Evolutionary conservation across 352 stramenopile species (phyloP).

Genomic region (Phytophthora citrophthora): DNA sequence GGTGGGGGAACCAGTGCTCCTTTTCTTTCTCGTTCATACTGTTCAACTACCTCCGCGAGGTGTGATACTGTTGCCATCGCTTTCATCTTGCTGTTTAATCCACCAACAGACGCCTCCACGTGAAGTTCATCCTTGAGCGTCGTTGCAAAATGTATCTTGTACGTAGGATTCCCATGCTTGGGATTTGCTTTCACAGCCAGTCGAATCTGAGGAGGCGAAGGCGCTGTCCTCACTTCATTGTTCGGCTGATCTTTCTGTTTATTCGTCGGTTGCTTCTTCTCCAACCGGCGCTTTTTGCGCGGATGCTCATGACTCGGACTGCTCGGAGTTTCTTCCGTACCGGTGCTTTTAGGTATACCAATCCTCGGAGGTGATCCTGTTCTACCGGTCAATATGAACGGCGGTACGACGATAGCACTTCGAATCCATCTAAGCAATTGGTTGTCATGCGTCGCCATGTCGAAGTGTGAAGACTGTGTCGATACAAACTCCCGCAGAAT

Average conservation of each 20-base stretch:
- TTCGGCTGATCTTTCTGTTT: too few species aligned
- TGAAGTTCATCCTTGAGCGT: constrained; percentile 29
- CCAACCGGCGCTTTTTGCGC: background rate
- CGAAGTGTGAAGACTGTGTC: constrained; percentile 28
- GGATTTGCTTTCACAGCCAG: constrained; percentile 38
- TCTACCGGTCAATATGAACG: constrained; percentile 1
- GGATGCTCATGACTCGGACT: background rate
- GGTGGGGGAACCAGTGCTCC: constrained; percentile 6
- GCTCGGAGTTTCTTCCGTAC: background rate
- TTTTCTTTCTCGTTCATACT: constrained; percentile 26
- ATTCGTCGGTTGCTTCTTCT: background rate
- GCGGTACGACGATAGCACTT: constrained; percentile 32
- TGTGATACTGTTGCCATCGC: constrained; percentile 34
- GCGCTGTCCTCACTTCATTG: background rate
- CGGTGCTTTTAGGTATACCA: background rate
- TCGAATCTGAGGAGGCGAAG: constrained; percentile 20
- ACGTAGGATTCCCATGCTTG: constrained; percentile 34
- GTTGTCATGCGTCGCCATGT: constrained; percentile 8
- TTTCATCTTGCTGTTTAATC: constrained; percentile 35
- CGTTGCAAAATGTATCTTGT: constrained; percentile 34
- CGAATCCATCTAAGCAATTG: constrained; percentile 34
- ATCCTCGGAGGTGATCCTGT: background rate
- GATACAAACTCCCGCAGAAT: constrained; percentile 36
- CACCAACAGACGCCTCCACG: constrained; percentile 31
- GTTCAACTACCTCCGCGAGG: constrained; percentile 24